A percentile compares a stretch with the other conserved stretches of the same genome.
Conservation (phyloP, 345 rosid species). For the Ceriops tagal region DNA sequence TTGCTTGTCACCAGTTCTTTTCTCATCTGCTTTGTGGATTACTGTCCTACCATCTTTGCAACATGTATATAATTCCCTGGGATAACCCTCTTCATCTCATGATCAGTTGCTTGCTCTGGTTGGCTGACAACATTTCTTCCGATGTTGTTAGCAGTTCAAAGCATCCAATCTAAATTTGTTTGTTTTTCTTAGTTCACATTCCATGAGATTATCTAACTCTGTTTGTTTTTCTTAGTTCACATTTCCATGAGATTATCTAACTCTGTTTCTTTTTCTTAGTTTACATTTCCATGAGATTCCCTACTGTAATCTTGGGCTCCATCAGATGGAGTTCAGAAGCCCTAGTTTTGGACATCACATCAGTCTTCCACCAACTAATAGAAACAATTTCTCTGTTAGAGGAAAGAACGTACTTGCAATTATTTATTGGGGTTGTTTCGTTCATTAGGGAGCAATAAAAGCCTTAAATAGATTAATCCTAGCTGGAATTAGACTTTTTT, state of each 20-base stretch:
- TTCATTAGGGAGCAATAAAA: too few species aligned
- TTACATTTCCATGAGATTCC: slow-evolving; percentile 35
- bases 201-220: slow-evolving; percentile 55
- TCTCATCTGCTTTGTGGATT: slow-evolving; percentile 63
- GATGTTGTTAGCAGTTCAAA: slow-evolving; percentile 45
- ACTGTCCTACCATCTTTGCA: slow-evolving; percentile 64
- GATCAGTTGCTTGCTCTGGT: slow-evolving; percentile 33
- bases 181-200: slow-evolving; percentile 50
- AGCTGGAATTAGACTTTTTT: too few species aligned
- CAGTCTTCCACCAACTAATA: too few species aligned
- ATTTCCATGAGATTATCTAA: slow-evolving; percentile 41
- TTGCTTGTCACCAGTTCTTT: slow-evolving; percentile 28
- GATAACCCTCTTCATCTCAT: slow-evolving; percentile 48
- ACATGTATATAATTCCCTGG: slow-evolving; percentile 79
- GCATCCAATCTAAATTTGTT: slow-evolving; percentile 84
- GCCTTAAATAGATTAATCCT: too few species aligned
- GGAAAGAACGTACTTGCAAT: too few species aligned
- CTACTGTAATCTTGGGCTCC: slow-evolving; percentile 14
- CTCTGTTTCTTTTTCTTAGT: slow-evolving; percentile 55
- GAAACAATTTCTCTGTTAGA: too few species aligned
- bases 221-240: slow-evolving; percentile 49
- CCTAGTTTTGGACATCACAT: too few species aligned
- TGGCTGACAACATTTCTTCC: slow-evolving; percentile 25
- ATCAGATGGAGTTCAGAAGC: too few species aligned
- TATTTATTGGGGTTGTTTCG: too few species aligned